Evolutionary conservation across 73 alveolate species (phyloP).

Genomic region (Symbiodinium pilosum): DNA sequence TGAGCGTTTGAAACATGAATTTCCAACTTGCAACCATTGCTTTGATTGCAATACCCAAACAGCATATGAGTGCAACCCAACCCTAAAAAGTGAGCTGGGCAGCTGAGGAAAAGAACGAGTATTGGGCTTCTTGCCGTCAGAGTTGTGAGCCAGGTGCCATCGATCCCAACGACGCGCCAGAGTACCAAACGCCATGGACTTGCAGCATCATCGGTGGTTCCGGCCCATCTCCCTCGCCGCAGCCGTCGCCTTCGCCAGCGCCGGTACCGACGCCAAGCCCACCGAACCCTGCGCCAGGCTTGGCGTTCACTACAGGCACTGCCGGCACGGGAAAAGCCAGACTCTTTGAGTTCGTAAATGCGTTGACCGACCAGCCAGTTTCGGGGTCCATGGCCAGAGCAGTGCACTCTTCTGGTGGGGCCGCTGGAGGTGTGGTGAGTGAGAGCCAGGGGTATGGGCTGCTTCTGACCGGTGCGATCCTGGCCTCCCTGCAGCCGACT

Average conservation of each 20-base stretch:
- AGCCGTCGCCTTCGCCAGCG: not conserved
- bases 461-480: slow-evolving; percentile 48
- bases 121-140: slow-evolving; percentile 64
- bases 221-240: not conserved
- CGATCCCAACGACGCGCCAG: slow-evolving; percentile 42
- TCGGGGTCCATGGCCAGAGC: slow-evolving; percentile 37
- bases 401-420: slow-evolving; percentile 86
- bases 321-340: slow-evolving; percentile 64
- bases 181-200: slow-evolving; percentile 72
- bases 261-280: slow-evolving; percentile 35
- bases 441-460: slow-evolving; percentile 72
- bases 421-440: slow-evolving; percentile 77
- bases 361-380: slow-evolving; percentile 66
- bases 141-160: slow-evolving; percentile 58
- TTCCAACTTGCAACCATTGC: too few species aligned
- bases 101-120: slow-evolving; percentile 74
- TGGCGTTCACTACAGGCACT: slow-evolving; percentile 30
- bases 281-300: slow-evolving; percentile 19
- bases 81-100: too few species aligned
- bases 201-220: slow-evolving; percentile 27
- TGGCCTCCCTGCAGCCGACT: not conserved
- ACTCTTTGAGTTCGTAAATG: slow-evolving; percentile 70
- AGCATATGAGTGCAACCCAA: too few species aligned
- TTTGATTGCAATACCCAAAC: too few species aligned
- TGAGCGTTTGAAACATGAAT: too few species aligned